These are phyloP conservation scores for Teunomyces panamensis DNA, from an alignment of 805 yeast species.

Conservation along the genomic window DNA sequence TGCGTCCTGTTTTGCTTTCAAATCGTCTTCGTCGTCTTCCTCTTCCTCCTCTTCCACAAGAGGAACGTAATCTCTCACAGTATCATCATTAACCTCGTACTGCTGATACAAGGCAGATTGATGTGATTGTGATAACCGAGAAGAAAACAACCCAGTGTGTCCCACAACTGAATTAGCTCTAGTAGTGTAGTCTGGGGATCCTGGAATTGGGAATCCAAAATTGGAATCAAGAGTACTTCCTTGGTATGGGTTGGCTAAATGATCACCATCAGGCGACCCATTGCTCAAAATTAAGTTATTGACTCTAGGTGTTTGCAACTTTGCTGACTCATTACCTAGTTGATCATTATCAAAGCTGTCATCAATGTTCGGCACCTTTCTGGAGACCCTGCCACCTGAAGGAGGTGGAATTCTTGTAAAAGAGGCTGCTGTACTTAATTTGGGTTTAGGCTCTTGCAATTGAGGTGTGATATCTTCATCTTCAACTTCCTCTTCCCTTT, in stretches of 20 bases:
- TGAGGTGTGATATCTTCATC: neutral
- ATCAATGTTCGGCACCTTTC: constrained; percentile 22
- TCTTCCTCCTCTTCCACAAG: constrained; percentile 45
- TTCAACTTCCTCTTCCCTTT: neutral
- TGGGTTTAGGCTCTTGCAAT: neutral
- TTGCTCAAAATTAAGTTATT: constrained; percentile 2
- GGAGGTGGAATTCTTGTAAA: neutral
- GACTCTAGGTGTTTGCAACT: constrained; percentile 10
- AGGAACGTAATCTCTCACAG: constrained; percentile 41
- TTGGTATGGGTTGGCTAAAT: constrained; percentile 28
- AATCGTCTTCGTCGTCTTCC: constrained; percentile 42
- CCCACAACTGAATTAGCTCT: constrained; percentile 43
- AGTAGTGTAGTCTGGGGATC: constrained; percentile 44
- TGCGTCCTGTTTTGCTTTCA: constrained; percentile 16
- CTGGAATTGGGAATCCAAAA: constrained; percentile 44
- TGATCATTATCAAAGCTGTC: constrained; percentile 28
- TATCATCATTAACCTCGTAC: constrained; percentile 44
- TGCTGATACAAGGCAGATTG: constrained; percentile 44
- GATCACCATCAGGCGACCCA: constrained; percentile 7
- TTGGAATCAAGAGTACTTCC: constrained; percentile 16
- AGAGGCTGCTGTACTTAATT: neutral
- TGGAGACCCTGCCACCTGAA: neutral
- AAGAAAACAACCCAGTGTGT: constrained; percentile 33
- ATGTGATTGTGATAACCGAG: constrained; percentile 42
- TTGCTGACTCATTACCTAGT: constrained; percentile 5